A percentile compares a stretch with the other conserved stretches of the same genome.
These are phyloP conservation scores for Jatropha podagrica DNA, from an alignment of 441 rosid genomes.

Conservation along the genomic window DNA sequence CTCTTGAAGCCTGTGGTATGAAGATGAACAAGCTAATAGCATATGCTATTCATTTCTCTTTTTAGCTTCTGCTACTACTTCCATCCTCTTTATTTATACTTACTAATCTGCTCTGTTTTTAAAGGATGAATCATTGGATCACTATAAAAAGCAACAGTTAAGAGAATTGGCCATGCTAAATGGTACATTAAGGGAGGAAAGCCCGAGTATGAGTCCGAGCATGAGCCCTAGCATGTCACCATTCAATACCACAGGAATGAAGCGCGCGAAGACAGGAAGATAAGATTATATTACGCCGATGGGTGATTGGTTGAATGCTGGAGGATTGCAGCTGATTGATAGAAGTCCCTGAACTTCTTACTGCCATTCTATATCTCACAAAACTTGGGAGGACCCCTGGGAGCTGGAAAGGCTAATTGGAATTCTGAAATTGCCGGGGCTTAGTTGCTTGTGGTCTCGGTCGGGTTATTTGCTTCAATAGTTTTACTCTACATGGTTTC, in stretches of 20 bases:
- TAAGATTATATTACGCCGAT: constrained; percentile 20
- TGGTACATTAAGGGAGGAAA: constrained; percentile 88
- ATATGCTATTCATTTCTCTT: neutral
- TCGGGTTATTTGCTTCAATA: constrained; percentile 22
- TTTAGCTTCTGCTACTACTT: constrained; percentile 5
- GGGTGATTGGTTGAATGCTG: constrained; percentile 13
- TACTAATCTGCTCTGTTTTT: constrained; percentile 7
- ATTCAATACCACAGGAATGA: constrained; percentile 69
- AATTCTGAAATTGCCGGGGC: constrained; percentile 1
- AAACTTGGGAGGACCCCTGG: constrained; percentile 11
- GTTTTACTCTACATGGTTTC: constrained; percentile 29
- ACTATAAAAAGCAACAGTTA: constrained; percentile 84
- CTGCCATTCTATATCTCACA: constrained; percentile 11
- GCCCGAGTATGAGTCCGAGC: constrained; percentile 84
- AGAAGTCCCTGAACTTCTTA: constrained; percentile 14
- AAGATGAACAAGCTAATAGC: neutral
- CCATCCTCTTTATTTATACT: constrained; percentile 18
- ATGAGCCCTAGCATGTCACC: constrained; percentile 96
- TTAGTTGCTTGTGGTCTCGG: constrained; percentile 18
- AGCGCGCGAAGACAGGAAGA: constrained; percentile 91
- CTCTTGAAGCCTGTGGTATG: constrained; percentile 94
- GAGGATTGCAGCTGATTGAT: constrained; percentile 27
- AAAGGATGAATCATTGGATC: constrained; percentile 94
- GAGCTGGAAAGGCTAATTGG: constrained; percentile 5
- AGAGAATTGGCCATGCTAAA: constrained; percentile 87